Evolutionary conservation across 495 filamentous ascomycete species (phyloP).

Genomic region (Platismatia glauca): DNA sequence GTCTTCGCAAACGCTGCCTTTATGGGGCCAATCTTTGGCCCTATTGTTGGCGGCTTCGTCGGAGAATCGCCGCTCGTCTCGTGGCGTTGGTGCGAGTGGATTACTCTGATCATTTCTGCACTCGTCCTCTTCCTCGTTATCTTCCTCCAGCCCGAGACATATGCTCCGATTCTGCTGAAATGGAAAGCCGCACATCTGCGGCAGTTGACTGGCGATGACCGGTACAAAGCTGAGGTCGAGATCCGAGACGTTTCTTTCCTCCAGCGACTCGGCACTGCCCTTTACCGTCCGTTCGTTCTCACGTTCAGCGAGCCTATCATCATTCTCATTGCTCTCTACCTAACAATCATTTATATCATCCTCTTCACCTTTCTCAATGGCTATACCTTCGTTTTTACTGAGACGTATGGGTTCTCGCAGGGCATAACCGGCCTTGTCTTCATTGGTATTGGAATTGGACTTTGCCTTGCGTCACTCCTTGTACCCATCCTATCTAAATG

Average conservation of each 20-base stretch:
- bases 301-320: slow-evolving; percentile 41
- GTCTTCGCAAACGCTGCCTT: slow-evolving; percentile 40
- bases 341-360: slow-evolving; percentile 56
- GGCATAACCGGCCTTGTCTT: slow-evolving; percentile 51
- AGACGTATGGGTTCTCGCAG: slow-evolving; percentile 45
- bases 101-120: slow-evolving; percentile 41
- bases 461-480: slow-evolving; percentile 36
- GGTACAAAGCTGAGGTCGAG: slow-evolving; percentile 40
- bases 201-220: slow-evolving; percentile 35
- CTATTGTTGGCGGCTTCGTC: slow-evolving; percentile 41
- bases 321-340: slow-evolving; percentile 47
- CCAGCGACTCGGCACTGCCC: slow-evolving; percentile 30
- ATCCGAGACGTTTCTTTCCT: slow-evolving; percentile 32
- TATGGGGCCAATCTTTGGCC: slow-evolving; percentile 38
- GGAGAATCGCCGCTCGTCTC: slow-evolving; percentile 32
- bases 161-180: slow-evolving; percentile 41
- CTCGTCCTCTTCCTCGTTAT: slow-evolving; percentile 34
- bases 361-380: slow-evolving; percentile 60
- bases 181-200: slow-evolving; percentile 45
- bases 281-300: slow-evolving; percentile 39
- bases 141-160: slow-evolving; percentile 45
- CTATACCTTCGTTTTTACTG: slow-evolving; percentile 55
- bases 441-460: slow-evolving; percentile 48
- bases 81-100: slow-evolving; percentile 48
- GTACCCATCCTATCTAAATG: slow-evolving; percentile 48